Conservation (phyloP, 2,329 filamentous ascomycete species). For the Peltaster fructicola region DNA sequence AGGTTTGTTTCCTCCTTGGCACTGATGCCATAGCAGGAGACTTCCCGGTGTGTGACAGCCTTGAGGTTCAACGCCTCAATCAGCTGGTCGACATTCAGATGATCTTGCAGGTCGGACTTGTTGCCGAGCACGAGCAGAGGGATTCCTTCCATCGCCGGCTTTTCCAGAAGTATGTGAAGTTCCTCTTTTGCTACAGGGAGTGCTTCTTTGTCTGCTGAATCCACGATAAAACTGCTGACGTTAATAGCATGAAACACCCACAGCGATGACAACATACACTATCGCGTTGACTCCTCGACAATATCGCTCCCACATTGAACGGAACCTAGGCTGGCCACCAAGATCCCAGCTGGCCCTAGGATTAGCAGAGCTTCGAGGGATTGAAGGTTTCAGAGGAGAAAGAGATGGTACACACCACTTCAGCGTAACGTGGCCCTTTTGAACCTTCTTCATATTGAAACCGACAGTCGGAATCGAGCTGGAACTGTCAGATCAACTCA, state of each 20-base stretch:
- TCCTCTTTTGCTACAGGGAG: slow-evolving; percentile 80
- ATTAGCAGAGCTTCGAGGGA: slow-evolving; percentile 11
- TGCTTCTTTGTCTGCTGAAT: slow-evolving; percentile 71
- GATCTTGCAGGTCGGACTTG: slow-evolving; percentile 87
- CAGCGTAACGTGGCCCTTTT: slow-evolving; percentile 92
- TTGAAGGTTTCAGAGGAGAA: background rate
- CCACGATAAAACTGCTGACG: slow-evolving; percentile 66
- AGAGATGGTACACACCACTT: slow-evolving; percentile 49
- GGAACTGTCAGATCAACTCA: slow-evolving; percentile 20
- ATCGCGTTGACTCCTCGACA: slow-evolving; percentile 95
- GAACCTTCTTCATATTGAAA: slow-evolving; percentile 97
- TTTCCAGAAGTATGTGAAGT: slow-evolving; percentile 73
- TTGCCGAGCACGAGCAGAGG: slow-evolving; percentile 89
- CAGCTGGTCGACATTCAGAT: slow-evolving; percentile 81
- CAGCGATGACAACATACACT: slow-evolving; percentile 38
- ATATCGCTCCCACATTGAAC: slow-evolving; percentile 98
- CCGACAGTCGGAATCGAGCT: slow-evolving; percentile 97
- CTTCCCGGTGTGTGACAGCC: slow-evolving; percentile 75
- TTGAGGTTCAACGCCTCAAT: slow-evolving; percentile 88
- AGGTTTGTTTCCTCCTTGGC: slow-evolving; percentile 98
- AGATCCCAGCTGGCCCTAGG: slow-evolving; percentile 78
- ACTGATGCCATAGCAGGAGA: slow-evolving; percentile 97
- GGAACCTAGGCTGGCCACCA: slow-evolving; percentile 88
- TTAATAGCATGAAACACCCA: too few species aligned
- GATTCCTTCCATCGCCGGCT: slow-evolving; percentile 71